phyloP scores from a whole-genome alignment of 2,329 filamentous ascomycete species.

The Fulvia fulva region DNA sequence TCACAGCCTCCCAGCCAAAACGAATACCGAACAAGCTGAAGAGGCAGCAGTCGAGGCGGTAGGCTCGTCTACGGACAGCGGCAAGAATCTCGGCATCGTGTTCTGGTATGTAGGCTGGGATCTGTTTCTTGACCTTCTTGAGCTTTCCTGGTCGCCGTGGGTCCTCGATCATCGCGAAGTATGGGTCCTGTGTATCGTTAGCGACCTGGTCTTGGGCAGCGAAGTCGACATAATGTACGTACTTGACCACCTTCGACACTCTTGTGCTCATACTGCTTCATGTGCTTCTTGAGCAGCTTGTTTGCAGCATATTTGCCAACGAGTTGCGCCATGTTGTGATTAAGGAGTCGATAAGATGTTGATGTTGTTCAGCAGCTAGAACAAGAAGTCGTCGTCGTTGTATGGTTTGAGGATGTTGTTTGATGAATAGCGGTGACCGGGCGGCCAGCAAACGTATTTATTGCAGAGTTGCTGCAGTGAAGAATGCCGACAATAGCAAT shows the following conservation, averaged over 20 bases:
- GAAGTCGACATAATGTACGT: constrained; percentile 12
- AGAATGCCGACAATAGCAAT: constrained; percentile 18
- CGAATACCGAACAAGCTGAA: constrained; percentile 77
- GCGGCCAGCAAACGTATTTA: constrained; percentile 8
- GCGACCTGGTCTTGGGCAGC: background rate
- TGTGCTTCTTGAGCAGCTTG: constrained; percentile 46
- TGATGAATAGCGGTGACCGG: no score
- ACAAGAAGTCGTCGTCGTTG: background rate
- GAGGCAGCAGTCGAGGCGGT: constrained; percentile 77
- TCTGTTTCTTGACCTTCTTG: constrained; percentile 80
- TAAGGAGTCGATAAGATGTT: background rate
- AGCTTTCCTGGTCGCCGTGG: constrained; percentile 67
- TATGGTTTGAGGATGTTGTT: background rate
- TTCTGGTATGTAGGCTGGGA: constrained; percentile 75
- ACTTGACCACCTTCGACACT: constrained; percentile 40
- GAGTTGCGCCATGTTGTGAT: constrained; percentile 41
- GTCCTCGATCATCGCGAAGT: constrained; percentile 77
- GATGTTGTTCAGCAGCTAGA: background rate
- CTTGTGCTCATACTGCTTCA: constrained; percentile 47
- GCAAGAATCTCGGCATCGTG: constrained; percentile 80
- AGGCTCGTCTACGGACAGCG: constrained; percentile 79
- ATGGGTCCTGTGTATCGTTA: constrained; percentile 65
- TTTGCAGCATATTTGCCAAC: constrained; percentile 49
- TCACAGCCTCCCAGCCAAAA: constrained; percentile 85
- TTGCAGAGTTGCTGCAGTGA: constrained; percentile 1